Percentiles rank a stretch among this genome's conserved stretches.
These are phyloP conservation scores for Penicillium psychrofluorescens DNA, from an alignment of 495 filamentous ascomycete species.

Conservation along the genomic window DNA sequence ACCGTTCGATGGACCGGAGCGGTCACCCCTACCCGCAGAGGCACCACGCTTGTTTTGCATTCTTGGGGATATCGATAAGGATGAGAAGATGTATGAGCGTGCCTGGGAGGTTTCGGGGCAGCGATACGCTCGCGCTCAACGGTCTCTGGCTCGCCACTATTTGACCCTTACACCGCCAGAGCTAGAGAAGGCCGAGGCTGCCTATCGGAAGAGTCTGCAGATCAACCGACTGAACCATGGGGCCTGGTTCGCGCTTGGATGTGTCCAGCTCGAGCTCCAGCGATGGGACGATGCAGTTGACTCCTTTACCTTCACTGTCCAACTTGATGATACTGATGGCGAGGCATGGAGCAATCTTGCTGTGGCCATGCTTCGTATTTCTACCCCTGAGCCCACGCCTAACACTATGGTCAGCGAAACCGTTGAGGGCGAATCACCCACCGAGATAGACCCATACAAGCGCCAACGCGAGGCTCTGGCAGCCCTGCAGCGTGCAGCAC, in stretches of 20 bases:
- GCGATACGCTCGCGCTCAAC: constrained; percentile 80
- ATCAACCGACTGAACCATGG: constrained; percentile 74
- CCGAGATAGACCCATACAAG: constrained; percentile 44
- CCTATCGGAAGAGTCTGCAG: constrained; percentile 67
- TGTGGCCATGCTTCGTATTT: constrained; percentile 58
- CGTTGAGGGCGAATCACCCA: constrained; percentile 11
- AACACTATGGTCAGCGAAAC: constrained; percentile 24
- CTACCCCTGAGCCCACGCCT: constrained; percentile 26
- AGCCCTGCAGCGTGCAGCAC: constrained; percentile 78
- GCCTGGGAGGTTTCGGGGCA: constrained; percentile 82
- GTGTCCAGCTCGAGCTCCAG: constrained; percentile 70
- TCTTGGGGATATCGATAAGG: constrained; percentile 77
- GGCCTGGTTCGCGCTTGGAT: constrained; percentile 86
- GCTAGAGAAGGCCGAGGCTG: constrained; percentile 61
- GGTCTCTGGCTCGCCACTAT: constrained; percentile 74
- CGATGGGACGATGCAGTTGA: constrained; percentile 76
- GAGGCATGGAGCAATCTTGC: constrained; percentile 94
- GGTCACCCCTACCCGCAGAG: constrained; percentile 64
- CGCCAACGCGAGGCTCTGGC: constrained; percentile 66
- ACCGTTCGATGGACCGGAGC: constrained; percentile 52
- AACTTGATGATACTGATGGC: constrained; percentile 79
- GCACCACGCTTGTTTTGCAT: constrained; percentile 91
- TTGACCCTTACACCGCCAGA: constrained; percentile 51
- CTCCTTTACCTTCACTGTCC: constrained; percentile 72
- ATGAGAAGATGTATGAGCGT: constrained; percentile 66